Evolutionary conservation across 2,329 filamentous ascomycete species (phyloP).

Genomic region (Fusarium sp.): DNA sequence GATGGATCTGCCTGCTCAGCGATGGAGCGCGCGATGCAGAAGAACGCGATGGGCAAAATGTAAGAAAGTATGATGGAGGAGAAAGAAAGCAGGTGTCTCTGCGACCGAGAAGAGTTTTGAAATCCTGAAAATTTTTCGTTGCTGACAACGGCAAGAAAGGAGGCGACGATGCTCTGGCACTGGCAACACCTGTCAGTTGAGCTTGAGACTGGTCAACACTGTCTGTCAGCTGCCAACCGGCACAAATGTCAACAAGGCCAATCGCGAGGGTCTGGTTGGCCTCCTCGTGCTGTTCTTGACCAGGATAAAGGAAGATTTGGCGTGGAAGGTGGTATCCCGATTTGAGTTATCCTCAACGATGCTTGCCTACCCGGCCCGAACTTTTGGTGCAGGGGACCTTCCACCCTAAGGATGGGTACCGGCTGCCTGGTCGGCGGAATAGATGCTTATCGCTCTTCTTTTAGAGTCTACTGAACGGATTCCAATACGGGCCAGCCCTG

Average conservation of each 20-base stretch:
- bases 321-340: not conserved
- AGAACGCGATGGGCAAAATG: not conserved
- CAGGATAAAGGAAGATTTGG: not conserved
- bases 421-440: not conserved
- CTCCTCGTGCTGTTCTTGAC: not conserved
- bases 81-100: constrained; percentile 14
- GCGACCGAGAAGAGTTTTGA: constrained; percentile 9
- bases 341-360: not conserved
- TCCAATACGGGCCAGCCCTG: not conserved
- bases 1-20: constrained; percentile 3
- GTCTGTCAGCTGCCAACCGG: not conserved
- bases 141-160: constrained; percentile 7
- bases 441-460: not conserved
- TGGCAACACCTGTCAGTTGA: constrained; percentile 18
- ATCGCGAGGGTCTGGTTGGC: not conserved
- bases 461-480: not conserved
- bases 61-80: constrained; percentile 23
- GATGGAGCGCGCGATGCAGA: constrained; percentile 16
- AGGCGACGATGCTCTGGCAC: not conserved
- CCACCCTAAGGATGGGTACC: not conserved
- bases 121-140: not conserved
- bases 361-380: not conserved
- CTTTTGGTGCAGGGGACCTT: not conserved
- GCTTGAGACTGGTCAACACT: not conserved
- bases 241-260: not conserved